Evolutionary conservation across 1,284 basidiomycete genomes (phyloP).

Genomic region (Coniferiporia sulphurascens): DNA sequence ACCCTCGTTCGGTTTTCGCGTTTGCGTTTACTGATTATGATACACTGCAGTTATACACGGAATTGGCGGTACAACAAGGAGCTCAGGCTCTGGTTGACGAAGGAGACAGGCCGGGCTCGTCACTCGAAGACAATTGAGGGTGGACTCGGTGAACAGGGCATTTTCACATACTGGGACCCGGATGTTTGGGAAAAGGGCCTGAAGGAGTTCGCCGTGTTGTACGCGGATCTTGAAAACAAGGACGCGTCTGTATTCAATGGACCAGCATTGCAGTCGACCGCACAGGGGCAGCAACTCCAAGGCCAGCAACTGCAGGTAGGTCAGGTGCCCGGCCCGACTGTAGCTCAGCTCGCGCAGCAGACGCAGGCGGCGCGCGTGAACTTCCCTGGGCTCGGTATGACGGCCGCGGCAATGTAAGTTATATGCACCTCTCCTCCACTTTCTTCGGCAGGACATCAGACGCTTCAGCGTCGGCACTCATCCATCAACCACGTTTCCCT

Average conservation of each 20-base stretch:
- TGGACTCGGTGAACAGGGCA: constrained; percentile 72
- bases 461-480: neutral
- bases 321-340: constrained; percentile 23
- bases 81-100: constrained; percentile 91
- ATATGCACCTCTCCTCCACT: neutral
- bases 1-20: neutral
- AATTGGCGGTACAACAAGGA: constrained; percentile 99
- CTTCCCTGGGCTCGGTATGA: constrained; percentile 10
- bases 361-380: constrained; percentile 7
- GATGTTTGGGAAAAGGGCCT: constrained; percentile 84
- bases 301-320: constrained; percentile 34
- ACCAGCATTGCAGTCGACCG: constrained; percentile 44
- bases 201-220: constrained; percentile 84
- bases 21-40: neutral
- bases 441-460: neutral
- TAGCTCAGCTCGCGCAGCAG: constrained; percentile 8
- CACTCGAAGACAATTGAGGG: constrained; percentile 85
- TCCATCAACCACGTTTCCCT: neutral
- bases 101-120: constrained; percentile 73
- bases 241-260: constrained; percentile 56
- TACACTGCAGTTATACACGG: constrained; percentile 73
- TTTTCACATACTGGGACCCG: constrained; percentile 91
- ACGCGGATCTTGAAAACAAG: constrained; percentile 86
- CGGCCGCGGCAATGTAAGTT: constrained; percentile 13
- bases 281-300: constrained; percentile 23